Evolutionary conservation across 2,329 filamentous ascomycete genomes (phyloP).

Genomic region (Samsoniella hepiali): DNA sequence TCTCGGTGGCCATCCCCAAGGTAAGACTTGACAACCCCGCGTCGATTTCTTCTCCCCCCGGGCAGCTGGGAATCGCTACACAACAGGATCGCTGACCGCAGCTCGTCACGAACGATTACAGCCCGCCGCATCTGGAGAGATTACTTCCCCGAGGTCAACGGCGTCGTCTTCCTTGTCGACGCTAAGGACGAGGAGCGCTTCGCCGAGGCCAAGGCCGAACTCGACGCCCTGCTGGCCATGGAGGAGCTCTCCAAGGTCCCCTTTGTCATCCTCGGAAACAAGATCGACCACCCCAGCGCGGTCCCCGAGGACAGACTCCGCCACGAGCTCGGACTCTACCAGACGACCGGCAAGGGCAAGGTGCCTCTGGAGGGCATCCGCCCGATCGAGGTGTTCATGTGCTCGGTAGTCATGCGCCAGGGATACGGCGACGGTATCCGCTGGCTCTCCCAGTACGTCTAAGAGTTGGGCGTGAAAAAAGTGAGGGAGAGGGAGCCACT

Average conservation of each 20-base stretch:
- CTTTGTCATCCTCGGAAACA: slow-evolving; percentile 95
- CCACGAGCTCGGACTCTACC: slow-evolving; percentile 88
- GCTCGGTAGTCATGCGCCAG: slow-evolving; percentile 97
- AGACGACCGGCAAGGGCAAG: slow-evolving; percentile 96
- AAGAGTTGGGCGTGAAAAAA: slow-evolving; percentile 31
- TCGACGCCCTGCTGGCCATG: slow-evolving; percentile 93
- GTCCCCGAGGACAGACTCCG: slow-evolving; percentile 94
- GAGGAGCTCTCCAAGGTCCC: slow-evolving; percentile 95
- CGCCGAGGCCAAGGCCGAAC: slow-evolving; percentile 90
- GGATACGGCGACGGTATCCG: slow-evolving; percentile 88
- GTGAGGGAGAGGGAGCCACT: slow-evolving; percentile 18
- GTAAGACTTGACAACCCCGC: slow-evolving; percentile 41
- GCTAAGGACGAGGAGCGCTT: slow-evolving; percentile 97
- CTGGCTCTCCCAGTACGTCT: slow-evolving; percentile 92
- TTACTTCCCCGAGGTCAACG: slow-evolving; percentile 94
- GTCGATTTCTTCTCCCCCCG: not conserved
- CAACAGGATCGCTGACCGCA: slow-evolving; percentile 4
- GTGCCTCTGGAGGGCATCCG: slow-evolving; percentile 87
- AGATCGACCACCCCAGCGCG: slow-evolving; percentile 97
- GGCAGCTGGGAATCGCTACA: not conserved
- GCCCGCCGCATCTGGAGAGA: slow-evolving; percentile 94
- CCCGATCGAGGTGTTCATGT: slow-evolving; percentile 98
- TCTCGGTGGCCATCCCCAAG: slow-evolving; percentile 89
- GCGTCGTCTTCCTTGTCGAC: slow-evolving; percentile 96
- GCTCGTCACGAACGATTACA: slow-evolving; percentile 30